A percentile compares a stretch with the other conserved stretches of the same genome.
Conservation (phyloP, 148 eudicot species). For the Spergularia marina region DNA sequence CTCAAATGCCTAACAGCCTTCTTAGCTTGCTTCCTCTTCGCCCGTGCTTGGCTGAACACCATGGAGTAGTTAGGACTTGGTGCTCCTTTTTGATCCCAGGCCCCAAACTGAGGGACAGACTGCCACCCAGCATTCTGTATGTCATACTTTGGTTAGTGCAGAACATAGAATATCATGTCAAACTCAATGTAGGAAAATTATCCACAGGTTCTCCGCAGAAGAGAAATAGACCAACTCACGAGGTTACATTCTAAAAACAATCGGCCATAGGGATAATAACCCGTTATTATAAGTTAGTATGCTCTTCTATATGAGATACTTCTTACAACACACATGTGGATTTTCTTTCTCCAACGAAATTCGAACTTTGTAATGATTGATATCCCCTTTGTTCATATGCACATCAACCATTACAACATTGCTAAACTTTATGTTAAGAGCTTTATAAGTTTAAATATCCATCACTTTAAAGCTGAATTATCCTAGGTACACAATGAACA, state of each 20-base stretch:
- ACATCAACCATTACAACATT: slow-evolving; percentile 30
- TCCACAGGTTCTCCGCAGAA: too few relatives aligned
- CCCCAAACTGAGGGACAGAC: slow-evolving; percentile 54
- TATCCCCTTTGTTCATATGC: slow-evolving; percentile 40
- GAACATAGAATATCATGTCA: background rate
- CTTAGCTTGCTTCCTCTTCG: slow-evolving; percentile 39
- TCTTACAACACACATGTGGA: too few relatives aligned
- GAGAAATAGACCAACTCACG: too few relatives aligned
- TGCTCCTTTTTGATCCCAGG: slow-evolving; percentile 41
- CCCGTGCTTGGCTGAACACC: slow-evolving; percentile 51
- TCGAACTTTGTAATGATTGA: slow-evolving; percentile 30
- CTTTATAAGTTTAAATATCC: background rate
- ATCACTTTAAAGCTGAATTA: background rate
- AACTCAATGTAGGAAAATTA: background rate
- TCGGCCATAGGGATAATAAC: too few relatives aligned
- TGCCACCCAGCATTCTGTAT: slow-evolving; percentile 17
- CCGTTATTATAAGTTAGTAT: too few relatives aligned
- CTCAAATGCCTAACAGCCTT: slow-evolving; percentile 20
- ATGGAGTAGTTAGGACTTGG: slow-evolving; percentile 42
- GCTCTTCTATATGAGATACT: too few relatives aligned
- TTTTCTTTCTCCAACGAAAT: background rate
- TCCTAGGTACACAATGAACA: too few relatives aligned
- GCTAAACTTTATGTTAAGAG: background rate
- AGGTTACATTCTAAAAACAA: too few relatives aligned
- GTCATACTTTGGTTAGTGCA: slow-evolving; percentile 8